A percentile compares a stretch with the other conserved stretches of the same genome.
These are phyloP conservation scores for Psilocybe cubensis DNA, from an alignment of 768 basidiomycete species.

Conservation along the genomic window DNA sequence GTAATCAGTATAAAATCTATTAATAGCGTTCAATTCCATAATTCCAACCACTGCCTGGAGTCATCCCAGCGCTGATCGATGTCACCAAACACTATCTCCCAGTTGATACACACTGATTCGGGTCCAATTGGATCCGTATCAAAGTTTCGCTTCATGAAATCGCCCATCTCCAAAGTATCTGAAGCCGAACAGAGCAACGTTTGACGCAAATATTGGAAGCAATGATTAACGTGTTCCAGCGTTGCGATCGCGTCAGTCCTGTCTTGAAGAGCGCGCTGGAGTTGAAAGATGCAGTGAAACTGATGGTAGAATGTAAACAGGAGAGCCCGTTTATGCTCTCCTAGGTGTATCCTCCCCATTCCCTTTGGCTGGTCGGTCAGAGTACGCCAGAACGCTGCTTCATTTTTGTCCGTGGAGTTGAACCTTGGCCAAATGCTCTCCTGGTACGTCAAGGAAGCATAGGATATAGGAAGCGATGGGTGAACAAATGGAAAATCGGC, in stretches of 20 bases:
- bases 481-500: not conserved
- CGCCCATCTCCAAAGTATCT: not conserved
- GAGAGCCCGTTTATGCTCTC: not conserved
- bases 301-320: slow-evolving; percentile 2
- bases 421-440: not conserved
- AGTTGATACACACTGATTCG: not conserved
- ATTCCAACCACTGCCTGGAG: not conserved
- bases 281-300: not conserved
- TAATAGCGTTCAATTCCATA: no score
- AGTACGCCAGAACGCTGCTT: not conserved
- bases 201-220: slow-evolving; percentile 2
- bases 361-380: not conserved
- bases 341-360: not conserved
- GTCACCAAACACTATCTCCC: not conserved
- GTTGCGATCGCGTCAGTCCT: not conserved
- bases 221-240: slow-evolving; percentile 3
- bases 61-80: not conserved
- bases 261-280: not conserved
- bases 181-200: slow-evolving; percentile 2
- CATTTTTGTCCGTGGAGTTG: not conserved
- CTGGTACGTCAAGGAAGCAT: not conserved
- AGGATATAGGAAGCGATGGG: not conserved
- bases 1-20: no score
- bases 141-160: slow-evolving; percentile 2
- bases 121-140: not conserved